These are phyloP conservation scores for Tephrocybe rancida DNA, from an alignment of 768 basidiomycete species.

Conservation along the genomic window DNA sequence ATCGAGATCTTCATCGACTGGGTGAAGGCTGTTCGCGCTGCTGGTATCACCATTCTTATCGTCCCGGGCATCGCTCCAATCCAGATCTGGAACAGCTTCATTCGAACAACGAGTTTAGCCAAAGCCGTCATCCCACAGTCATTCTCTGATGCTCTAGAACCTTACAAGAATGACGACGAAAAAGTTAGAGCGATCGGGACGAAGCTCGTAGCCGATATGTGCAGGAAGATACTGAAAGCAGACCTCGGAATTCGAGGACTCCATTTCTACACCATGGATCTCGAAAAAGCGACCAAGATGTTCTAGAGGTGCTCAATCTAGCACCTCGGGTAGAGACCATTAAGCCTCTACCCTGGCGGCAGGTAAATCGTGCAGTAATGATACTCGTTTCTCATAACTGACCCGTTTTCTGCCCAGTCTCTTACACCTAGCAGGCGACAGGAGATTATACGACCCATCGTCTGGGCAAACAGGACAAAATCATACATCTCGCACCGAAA, in stretches of 20 bases:
- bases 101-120: constrained; percentile 77
- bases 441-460: constrained; percentile 96
- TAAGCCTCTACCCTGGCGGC: constrained; percentile 97
- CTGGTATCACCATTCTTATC: constrained; percentile 87
- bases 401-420: constrained; percentile 50
- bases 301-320: constrained; percentile 89
- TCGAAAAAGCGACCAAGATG: constrained; percentile 95
- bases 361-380: constrained; percentile 46
- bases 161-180: constrained; percentile 90
- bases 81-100: constrained; percentile 96
- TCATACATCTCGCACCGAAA: constrained; percentile 97
- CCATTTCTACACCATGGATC: constrained; percentile 97
- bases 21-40: constrained; percentile 81
- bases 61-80: constrained; percentile 95
- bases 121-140: constrained; percentile 77
- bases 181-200: constrained; percentile 91
- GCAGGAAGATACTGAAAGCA: constrained; percentile 78
- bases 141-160: constrained; percentile 78
- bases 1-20: constrained; percentile 89
- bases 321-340: constrained; percentile 88
- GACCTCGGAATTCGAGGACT: constrained; percentile 85
- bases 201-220: constrained; percentile 95
- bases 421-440: constrained; percentile 90
- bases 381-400: constrained; percentile 9
- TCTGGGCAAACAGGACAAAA: constrained; percentile 97